These are phyloP conservation scores for Cymodocea nodosa DNA, from an alignment of 116 monocot species.

Conservation along the genomic window DNA sequence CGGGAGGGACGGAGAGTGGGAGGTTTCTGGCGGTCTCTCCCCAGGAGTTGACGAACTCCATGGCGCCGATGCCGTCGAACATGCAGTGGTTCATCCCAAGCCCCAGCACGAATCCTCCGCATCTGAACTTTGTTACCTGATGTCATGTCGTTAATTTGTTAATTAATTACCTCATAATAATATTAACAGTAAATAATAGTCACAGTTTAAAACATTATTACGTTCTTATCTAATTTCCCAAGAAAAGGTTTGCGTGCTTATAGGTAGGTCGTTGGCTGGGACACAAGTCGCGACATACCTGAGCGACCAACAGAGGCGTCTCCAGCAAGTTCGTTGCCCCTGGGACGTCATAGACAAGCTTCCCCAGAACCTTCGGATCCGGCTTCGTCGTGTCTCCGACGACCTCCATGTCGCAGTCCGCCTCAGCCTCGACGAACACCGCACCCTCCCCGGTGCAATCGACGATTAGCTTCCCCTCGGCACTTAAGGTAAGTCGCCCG, in stretches of 20 bases:
- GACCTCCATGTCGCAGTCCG: slow-evolving; percentile 9
- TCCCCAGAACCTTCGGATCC: slow-evolving; percentile 9
- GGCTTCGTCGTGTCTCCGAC: slow-evolving; percentile 15
- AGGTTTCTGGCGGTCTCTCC: slow-evolving; percentile 51
- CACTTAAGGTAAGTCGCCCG: slow-evolving; percentile 15
- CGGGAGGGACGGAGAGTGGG: slow-evolving; percentile 45
- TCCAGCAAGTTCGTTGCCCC: slow-evolving; percentile 16
- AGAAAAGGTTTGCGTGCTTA: too few relatives aligned
- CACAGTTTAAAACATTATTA: too few relatives aligned
- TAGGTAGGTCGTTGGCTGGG: too few relatives aligned
- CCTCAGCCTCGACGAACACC: slow-evolving; percentile 22
- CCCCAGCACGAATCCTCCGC: slow-evolving; percentile 77
- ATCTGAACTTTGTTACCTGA: slow-evolving; percentile 63
- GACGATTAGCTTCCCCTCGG: slow-evolving; percentile 19
- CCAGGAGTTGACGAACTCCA: slow-evolving; percentile 95
- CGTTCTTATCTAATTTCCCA: too few relatives aligned
- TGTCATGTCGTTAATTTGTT: too few relatives aligned
- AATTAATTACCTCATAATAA: too few relatives aligned
- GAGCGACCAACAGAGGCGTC: slow-evolving; percentile 20
- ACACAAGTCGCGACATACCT: too few relatives aligned
- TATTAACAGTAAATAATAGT: too few relatives aligned
- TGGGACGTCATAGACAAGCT: slow-evolving; percentile 18
- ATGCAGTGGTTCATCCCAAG: slow-evolving; percentile 89
- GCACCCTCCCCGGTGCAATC: slow-evolving; percentile 25
- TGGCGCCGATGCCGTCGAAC: slow-evolving; percentile 72